Conservation (phyloP, 2,329 filamentous ascomycete genomes). For the Blumeriella jaapii region DNA sequence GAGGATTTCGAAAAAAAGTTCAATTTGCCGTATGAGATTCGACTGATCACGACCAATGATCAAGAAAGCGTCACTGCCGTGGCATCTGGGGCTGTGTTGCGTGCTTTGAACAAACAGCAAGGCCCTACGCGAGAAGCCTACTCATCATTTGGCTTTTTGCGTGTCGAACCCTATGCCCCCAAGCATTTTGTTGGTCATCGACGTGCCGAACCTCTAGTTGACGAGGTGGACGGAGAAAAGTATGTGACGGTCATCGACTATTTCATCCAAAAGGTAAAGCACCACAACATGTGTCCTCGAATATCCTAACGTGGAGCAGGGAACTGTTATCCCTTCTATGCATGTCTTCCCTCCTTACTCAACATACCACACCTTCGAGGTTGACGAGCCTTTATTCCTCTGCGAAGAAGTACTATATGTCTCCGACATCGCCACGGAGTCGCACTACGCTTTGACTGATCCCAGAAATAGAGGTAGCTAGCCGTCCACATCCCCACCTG, state of each 20-base stretch:
- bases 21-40: slow-evolving; percentile 1
- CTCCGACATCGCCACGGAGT: slow-evolving; percentile 8
- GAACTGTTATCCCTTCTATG: slow-evolving; percentile 4
- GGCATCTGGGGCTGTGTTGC: slow-evolving; percentile 13
- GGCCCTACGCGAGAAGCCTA: slow-evolving; percentile 9
- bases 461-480: slow-evolving; percentile 8
- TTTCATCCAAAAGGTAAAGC: slow-evolving; percentile 13
- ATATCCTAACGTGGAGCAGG: slow-evolving; percentile 5
- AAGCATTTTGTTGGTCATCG: slow-evolving; percentile 1
- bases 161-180: slow-evolving; percentile 8
- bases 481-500: not conserved
- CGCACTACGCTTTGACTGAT: slow-evolving; percentile 6
- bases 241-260: slow-evolving; percentile 15
- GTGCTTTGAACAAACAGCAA: slow-evolving; percentile 14
- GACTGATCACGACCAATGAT: slow-evolving; percentile 6
- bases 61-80: slow-evolving; percentile 14
- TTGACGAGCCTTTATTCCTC: slow-evolving; percentile 4
- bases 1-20: not conserved
- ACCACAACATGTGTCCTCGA: not conserved
- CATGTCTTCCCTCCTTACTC: slow-evolving; percentile 5
- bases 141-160: slow-evolving; percentile 16
- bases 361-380: slow-evolving; percentile 8
- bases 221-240: slow-evolving; percentile 8
- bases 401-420: slow-evolving; percentile 18
- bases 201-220: not conserved